phyloP scores from a whole-genome alignment of 306 rosid species.

The Styphnolobium japonicum region DNA sequence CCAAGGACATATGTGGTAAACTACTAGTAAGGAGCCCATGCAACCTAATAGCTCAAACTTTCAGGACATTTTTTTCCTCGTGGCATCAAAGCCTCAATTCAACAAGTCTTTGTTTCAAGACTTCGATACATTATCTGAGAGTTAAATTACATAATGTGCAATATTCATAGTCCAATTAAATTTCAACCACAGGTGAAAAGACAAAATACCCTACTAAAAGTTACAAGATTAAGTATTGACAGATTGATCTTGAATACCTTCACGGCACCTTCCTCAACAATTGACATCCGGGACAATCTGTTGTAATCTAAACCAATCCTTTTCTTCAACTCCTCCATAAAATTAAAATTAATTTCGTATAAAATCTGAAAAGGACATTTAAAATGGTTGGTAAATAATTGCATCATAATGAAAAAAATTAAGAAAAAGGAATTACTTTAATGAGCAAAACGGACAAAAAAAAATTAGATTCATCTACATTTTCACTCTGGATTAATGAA shows the following conservation, averaged over 20 bases:
- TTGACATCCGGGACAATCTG: slow-evolving; percentile 65
- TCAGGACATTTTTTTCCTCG: background rate
- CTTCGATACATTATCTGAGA: background rate
- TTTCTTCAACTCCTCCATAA: slow-evolving; percentile 69
- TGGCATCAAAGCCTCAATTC: background rate
- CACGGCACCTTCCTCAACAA: slow-evolving; percentile 67
- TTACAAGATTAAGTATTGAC: slow-evolving; percentile 12
- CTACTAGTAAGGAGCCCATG: no score
- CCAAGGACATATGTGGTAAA: background rate
- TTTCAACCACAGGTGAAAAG: background rate
- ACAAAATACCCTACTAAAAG: background rate
- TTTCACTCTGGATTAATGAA: background rate
- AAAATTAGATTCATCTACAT: background rate
- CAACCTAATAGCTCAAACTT: background rate
- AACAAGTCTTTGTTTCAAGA: background rate
- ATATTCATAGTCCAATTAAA: background rate
- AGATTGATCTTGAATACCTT: slow-evolving; percentile 45
- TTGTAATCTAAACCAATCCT: slow-evolving; percentile 67
- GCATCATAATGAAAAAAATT: background rate
- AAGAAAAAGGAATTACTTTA: background rate
- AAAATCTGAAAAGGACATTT: slow-evolving; percentile 50
- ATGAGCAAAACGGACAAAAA: background rate
- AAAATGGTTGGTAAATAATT: slow-evolving; percentile 19
- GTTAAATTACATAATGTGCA: background rate
- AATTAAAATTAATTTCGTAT: slow-evolving; percentile 53